phyloP scores from a whole-genome alignment of 805 yeast genomes.

The Maudiozyma saulgeensis region DNA sequence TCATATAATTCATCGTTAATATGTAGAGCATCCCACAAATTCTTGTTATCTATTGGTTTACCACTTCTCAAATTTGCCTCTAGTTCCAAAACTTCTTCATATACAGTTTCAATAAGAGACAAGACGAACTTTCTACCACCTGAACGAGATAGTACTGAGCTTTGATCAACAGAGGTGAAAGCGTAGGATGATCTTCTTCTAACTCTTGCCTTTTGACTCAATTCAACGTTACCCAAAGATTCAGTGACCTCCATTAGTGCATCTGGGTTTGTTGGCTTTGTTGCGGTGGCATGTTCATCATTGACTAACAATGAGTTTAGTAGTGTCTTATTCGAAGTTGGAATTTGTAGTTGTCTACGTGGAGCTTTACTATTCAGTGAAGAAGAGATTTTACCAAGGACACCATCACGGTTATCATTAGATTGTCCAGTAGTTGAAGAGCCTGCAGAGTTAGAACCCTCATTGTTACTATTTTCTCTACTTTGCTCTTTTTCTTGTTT shows the following conservation, averaged over 20 bases:
- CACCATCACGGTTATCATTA: slow-evolving; percentile 68
- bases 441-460: neutral
- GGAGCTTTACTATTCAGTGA: slow-evolving; percentile 79
- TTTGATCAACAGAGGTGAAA: slow-evolving; percentile 27
- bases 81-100: slow-evolving; percentile 62
- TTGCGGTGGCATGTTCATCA: neutral
- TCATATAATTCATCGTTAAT: slow-evolving; percentile 51
- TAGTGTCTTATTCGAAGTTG: slow-evolving; percentile 14
- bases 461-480: slow-evolving; percentile 2
- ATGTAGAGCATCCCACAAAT: slow-evolving; percentile 71
- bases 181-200: slow-evolving; percentile 31
- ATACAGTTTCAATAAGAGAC: slow-evolving; percentile 67
- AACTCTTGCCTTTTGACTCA: slow-evolving; percentile 16
- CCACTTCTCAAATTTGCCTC: slow-evolving; percentile 67
- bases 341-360: slow-evolving; percentile 69
- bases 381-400: slow-evolving; percentile 78
- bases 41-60: slow-evolving; percentile 35
- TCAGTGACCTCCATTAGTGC: slow-evolving; percentile 26
- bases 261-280: slow-evolving; percentile 9
- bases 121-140: slow-evolving; percentile 46
- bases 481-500: slow-evolving; percentile 32
- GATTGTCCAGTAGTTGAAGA: neutral
- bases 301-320: neutral
- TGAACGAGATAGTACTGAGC: slow-evolving; percentile 28
- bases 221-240: slow-evolving; percentile 25